These are phyloP conservation scores for Bruguiera gymnorhiza DNA, from an alignment of 345 rosid genomes.

Conservation along the genomic window DNA sequence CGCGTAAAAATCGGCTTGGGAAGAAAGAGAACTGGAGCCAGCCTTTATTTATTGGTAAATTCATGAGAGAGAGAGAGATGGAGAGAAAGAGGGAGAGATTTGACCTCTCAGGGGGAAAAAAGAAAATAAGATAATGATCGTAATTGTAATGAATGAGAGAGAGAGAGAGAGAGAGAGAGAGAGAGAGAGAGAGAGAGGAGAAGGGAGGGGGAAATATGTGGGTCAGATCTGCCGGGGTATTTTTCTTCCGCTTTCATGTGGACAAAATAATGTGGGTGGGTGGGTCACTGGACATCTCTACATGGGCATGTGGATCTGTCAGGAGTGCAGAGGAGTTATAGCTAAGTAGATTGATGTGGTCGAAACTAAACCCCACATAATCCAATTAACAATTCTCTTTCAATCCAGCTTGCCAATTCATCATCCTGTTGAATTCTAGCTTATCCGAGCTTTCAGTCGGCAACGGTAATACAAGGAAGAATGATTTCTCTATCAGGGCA, in stretches of 20 bases:
- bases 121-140: background rate
- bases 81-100: slow-evolving; percentile 3
- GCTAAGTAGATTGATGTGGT: slow-evolving; percentile 37
- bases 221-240: slow-evolving; percentile 41
- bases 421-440: background rate
- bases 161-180: background rate
- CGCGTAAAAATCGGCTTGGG: slow-evolving; percentile 31
- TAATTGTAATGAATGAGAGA: background rate
- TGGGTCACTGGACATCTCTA: slow-evolving; percentile 36
- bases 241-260: slow-evolving; percentile 48
- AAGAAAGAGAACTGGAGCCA: slow-evolving; percentile 39
- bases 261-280: slow-evolving; percentile 67
- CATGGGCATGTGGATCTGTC: slow-evolving; percentile 81
- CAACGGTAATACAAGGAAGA: no score
- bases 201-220: slow-evolving; percentile 19
- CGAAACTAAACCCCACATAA: slow-evolving; percentile 20
- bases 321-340: slow-evolving; percentile 27
- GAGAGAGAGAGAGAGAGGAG: background rate
- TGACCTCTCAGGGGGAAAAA: background rate
- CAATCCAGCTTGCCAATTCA: background rate
- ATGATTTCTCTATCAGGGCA: no score
- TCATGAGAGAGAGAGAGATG: background rate
- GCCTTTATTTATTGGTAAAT: background rate
- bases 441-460: background rate
- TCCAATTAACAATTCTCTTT: background rate